Conservation (phyloP, 2,329 filamentous ascomycete genomes). For the Ophiostoma sp. region DNA sequence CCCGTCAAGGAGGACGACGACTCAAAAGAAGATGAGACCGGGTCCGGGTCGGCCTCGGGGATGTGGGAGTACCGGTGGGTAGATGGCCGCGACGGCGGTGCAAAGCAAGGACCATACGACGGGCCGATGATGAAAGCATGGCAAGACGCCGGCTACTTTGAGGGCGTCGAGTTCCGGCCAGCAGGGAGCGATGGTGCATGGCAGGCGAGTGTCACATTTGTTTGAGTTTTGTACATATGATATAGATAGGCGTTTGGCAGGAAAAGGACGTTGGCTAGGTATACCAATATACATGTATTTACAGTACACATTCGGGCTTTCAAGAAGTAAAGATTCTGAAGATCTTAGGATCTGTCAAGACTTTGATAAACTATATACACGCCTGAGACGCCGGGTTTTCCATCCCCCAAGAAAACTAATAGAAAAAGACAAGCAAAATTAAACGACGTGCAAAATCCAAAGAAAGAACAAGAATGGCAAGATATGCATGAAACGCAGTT, state of each 20-base stretch:
- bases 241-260: background rate
- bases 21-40: slow-evolving; percentile 19
- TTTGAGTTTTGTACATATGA: slow-evolving; percentile 14
- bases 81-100: slow-evolving; percentile 74
- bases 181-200: slow-evolving; percentile 52
- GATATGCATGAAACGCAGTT: background rate
- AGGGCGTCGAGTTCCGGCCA: slow-evolving; percentile 74
- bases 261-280: background rate
- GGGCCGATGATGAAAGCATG: slow-evolving; percentile 80
- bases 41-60: slow-evolving; percentile 26
- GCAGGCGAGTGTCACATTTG: slow-evolving; percentile 41
- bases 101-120: slow-evolving; percentile 83
- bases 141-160: slow-evolving; percentile 89
- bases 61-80: slow-evolving; percentile 94
- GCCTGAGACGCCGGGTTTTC: slow-evolving; percentile 21
- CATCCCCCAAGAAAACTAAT: slow-evolving; percentile 16
- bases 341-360: background rate
- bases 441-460: slow-evolving; percentile 15
- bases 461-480: slow-evolving; percentile 3
- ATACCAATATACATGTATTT: background rate
- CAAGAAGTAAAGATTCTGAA: background rate
- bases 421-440: slow-evolving; percentile 1
- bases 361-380: slow-evolving; percentile 9
- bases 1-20: slow-evolving; percentile 27
- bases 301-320: background rate